Conservation (phyloP, 805 yeast genomes). For the Ascoidea tarda region DNA sequence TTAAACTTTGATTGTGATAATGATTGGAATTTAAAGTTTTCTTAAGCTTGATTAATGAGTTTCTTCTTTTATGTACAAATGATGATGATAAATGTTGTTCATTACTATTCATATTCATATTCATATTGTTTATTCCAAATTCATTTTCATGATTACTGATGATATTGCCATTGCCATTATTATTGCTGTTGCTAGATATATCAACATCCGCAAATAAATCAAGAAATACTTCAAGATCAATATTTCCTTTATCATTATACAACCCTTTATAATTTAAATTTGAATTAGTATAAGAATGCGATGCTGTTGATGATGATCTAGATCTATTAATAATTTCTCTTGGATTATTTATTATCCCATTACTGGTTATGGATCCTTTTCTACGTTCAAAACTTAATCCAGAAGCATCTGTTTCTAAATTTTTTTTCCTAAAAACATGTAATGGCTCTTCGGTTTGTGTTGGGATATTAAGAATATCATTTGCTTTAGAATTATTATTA, state of each 20-base stretch:
- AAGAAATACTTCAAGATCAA: not conserved
- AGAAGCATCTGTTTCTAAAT: not conserved
- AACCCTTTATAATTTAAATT: too few relatives aligned
- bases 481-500: too few relatives aligned
- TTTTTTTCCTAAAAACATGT: not conserved
- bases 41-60: not conserved
- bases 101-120: not conserved
- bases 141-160: not conserved
- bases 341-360: too few relatives aligned
- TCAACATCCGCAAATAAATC: not conserved
- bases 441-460: not conserved
- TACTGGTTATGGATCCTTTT: not conserved
- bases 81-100: not conserved
- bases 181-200: too few relatives aligned
- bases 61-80: not conserved
- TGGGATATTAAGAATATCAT: too few relatives aligned
- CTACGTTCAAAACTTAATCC: not conserved
- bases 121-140: too few relatives aligned
- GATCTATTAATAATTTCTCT: not conserved
- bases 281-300: not conserved
- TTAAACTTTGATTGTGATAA: not conserved
- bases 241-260: not conserved
- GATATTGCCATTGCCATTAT: not conserved
- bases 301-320: not conserved
- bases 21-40: not conserved